Conservation (phyloP, 2,329 filamentous ascomycete species). For the Aspergillus viridinutans region DNA sequence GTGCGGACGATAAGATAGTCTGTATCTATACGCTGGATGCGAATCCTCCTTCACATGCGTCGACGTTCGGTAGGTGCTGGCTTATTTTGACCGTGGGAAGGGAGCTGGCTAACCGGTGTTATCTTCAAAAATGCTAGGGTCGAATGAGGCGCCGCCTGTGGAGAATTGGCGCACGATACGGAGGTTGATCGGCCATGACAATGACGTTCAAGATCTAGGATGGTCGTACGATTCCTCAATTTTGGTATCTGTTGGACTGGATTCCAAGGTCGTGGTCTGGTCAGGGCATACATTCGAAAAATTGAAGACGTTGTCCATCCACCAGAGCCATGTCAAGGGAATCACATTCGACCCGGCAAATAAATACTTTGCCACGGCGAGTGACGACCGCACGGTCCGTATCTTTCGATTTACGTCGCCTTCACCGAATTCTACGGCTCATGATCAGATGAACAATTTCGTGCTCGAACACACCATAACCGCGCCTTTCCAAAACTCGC, state of each 20-base stretch:
- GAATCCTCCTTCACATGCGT: conserved; percentile 68
- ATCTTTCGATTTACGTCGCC: conserved; percentile 94
- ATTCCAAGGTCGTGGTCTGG: conserved; percentile 98
- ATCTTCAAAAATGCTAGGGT: conserved; percentile 47
- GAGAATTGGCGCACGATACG: conserved; percentile 98
- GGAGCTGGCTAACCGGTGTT: conserved; percentile 3
- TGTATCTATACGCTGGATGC: conserved; percentile 92
- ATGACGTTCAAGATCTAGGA: conserved; percentile 95
- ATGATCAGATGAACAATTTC: conserved; percentile 97
- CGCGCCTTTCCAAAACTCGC: conserved; percentile 82
- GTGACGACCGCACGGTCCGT: conserved; percentile 93
- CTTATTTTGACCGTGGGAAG: background rate
- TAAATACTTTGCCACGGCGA: conserved; percentile 98
- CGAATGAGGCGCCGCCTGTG: conserved; percentile 84
- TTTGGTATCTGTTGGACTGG: conserved; percentile 88
- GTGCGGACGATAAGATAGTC: conserved; percentile 97
- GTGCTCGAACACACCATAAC: conserved; percentile 88
- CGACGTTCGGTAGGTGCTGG: conserved; percentile 66
- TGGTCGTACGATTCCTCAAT: conserved; percentile 97
- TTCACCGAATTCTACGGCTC: conserved; percentile 81
- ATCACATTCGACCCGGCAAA: conserved; percentile 98
- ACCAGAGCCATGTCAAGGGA: conserved; percentile 97
- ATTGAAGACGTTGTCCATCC: conserved; percentile 85
- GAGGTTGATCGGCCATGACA: conserved; percentile 92
- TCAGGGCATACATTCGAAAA: conserved; percentile 98